These are phyloP conservation scores for Exophiala alcalophila DNA, from an alignment of 2,329 filamentous ascomycete species.

Conservation along the genomic window DNA sequence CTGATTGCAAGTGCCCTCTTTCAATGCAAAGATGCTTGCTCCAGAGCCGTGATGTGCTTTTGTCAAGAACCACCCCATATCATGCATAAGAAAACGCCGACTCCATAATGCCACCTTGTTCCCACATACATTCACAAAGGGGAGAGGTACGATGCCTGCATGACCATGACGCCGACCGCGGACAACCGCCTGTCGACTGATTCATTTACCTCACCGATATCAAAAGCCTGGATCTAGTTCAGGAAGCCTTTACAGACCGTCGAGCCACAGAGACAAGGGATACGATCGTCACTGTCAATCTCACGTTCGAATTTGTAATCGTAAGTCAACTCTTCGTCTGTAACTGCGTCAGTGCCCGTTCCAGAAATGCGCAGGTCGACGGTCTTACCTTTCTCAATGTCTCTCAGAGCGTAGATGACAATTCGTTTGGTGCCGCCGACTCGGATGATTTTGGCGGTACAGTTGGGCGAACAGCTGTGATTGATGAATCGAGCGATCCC, in stretches of 20 bases:
- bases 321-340: slow-evolving; percentile 98
- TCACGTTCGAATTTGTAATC: slow-evolving; percentile 99
- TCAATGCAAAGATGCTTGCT: too few species aligned
- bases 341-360: slow-evolving; percentile 32
- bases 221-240: slow-evolving; percentile 57
- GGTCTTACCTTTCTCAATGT: slow-evolving; percentile 84
- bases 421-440: slow-evolving; percentile 97
- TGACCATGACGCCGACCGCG: too few species aligned
- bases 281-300: slow-evolving; percentile 88
- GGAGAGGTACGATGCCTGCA: too few species aligned
- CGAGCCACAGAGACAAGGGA: slow-evolving; percentile 94
- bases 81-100: slow-evolving; percentile 15
- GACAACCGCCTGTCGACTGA: neutral
- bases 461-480: slow-evolving; percentile 94
- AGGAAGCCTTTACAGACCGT: slow-evolving; percentile 98
- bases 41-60: too few species aligned
- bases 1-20: too few species aligned
- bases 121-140: slow-evolving; percentile 14
- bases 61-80: slow-evolving; percentile 3
- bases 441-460: slow-evolving; percentile 98
- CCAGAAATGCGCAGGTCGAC: neutral
- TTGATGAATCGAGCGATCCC: slow-evolving; percentile 99
- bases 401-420: slow-evolving; percentile 95
- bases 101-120: slow-evolving; percentile 11
- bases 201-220: neutral